These are phyloP conservation scores for Lactifluus volemus DNA, from an alignment of 768 basidiomycete species.

Conservation along the genomic window DNA sequence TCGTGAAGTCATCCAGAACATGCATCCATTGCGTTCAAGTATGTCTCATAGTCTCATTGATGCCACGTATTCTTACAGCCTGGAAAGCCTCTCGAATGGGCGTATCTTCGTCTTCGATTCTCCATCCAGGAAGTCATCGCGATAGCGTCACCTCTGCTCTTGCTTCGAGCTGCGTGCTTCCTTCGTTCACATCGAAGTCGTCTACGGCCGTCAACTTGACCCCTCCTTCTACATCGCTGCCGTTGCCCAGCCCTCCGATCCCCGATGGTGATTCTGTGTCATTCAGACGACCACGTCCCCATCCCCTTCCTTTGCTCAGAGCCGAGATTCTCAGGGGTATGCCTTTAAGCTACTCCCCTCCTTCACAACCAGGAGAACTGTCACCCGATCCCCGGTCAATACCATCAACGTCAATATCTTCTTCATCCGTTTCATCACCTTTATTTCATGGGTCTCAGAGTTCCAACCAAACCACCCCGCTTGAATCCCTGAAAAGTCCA, in stretches of 20 bases:
- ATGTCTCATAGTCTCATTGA: not conserved
- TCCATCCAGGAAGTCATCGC: not conserved
- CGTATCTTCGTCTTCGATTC: not conserved
- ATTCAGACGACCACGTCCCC: not conserved
- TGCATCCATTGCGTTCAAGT: conserved; percentile 9
- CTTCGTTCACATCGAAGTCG: not conserved
- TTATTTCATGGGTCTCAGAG: not conserved
- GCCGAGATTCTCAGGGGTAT: not conserved
- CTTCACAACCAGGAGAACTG: not conserved
- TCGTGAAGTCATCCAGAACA: conserved; percentile 19
- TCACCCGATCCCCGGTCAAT: not conserved
- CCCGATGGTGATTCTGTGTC: not conserved
- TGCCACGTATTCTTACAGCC: not conserved
- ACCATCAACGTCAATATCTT: conserved; percentile 1
- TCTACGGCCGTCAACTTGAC: not conserved
- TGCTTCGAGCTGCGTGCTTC: not conserved
- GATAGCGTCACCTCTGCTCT: not conserved
- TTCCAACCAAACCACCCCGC: not conserved
- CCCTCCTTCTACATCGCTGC: not conserved
- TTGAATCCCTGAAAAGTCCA: not conserved
- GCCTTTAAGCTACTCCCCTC: conserved; percentile 14
- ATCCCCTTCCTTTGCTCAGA: not conserved
- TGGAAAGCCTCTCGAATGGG: not conserved
- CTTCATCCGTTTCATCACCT: not conserved
- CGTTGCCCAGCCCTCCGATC: not conserved